phyloP scores from a whole-genome alignment of 2,329 filamentous ascomycete species.

The Aspergillus tubingensis region DNA sequence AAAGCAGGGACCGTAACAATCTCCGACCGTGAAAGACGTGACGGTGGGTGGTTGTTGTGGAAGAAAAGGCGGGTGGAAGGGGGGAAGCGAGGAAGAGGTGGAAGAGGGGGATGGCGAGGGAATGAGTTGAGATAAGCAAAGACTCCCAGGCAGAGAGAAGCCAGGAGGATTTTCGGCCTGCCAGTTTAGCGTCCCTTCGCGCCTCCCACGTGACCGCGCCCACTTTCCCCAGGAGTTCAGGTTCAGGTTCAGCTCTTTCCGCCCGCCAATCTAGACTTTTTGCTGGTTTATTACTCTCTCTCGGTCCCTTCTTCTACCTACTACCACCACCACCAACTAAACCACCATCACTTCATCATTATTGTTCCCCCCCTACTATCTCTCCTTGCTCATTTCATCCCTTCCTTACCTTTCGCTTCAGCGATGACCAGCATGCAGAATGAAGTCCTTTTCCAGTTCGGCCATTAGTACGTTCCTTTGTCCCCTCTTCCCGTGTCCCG shows the following conservation, averaged over 20 bases:
- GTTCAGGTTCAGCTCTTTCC: constrained; percentile 14
- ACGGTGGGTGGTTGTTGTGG: constrained; percentile 7
- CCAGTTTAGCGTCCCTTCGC: constrained; percentile 36
- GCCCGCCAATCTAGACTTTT: constrained; percentile 25
- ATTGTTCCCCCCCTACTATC: background rate
- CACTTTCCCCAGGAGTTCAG: constrained; percentile 32
- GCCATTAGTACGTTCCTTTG: constrained; percentile 49
- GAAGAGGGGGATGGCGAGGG: constrained; percentile 27
- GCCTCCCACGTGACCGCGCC: constrained; percentile 40
- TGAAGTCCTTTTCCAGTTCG: constrained; percentile 57
- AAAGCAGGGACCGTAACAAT: constrained; percentile 30
- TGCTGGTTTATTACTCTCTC: background rate
- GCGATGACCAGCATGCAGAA: constrained; percentile 29
- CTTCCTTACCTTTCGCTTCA: constrained; percentile 6
- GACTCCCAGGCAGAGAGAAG: constrained; percentile 25
- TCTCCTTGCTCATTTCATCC: background rate
- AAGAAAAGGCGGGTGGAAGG: background rate
- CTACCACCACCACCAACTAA: constrained; percentile 9
- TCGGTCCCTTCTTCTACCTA: background rate
- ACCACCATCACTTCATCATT: constrained; percentile 2
- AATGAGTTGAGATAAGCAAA: constrained; percentile 33
- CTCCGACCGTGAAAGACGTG: constrained; percentile 23
- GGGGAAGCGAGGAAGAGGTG: constrained; percentile 11
- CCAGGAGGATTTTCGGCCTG: constrained; percentile 47
- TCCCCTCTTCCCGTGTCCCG: background rate